Evolutionary conservation across 2,329 filamentous ascomycete genomes (phyloP), one percentile per base, ranked within the genome.

Genomic region (Mycosphaerelloides madeirae): DNA sequence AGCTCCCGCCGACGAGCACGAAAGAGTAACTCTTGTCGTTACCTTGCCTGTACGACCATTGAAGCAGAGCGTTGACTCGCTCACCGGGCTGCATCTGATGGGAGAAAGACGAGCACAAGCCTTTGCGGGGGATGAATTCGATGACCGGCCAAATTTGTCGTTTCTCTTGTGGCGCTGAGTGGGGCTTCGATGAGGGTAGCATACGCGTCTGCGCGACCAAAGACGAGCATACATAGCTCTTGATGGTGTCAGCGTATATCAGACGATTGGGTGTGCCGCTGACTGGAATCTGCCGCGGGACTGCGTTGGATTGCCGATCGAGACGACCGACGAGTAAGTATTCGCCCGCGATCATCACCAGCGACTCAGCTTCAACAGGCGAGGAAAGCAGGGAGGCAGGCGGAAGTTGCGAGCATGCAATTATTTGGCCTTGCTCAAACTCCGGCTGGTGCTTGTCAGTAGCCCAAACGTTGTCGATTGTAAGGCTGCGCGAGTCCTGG

Each of bases 1-100:
- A 73, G 9, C 55, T 58, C 29, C 60, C 60, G 13, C 56, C 63
- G 3, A 85, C 73, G 12, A 87, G 71, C 25, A 87, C 69, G 57
- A 81, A 84, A 1, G 77, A 72, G 63, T 83, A 84, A 0, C 66
- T 72, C 43, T 75, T 78, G 29, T 78, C 72, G 43, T 78, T 77
- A 25, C 69, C 65, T 18, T 44, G 28, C 3, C 40, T 49, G 36
- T 55, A 54, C 2, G 57, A 57, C 85, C 85, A 89, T 49, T 86
- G 80, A 1, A 75, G 63, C 6, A 89, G 62, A 1, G 77, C 73
- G 33, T 78, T 71, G 1, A 89, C 76, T 31, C 72, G 73, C 50
- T 85, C 81, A 1, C 76, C 76, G 1, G 65, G 51, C 34, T 77
- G 72, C 13, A 88, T 67, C 3, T 76, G 51, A 41, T 57, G 52